Conservation (phyloP, 257 asterid species). For the Orobanche coerulescens region DNA sequence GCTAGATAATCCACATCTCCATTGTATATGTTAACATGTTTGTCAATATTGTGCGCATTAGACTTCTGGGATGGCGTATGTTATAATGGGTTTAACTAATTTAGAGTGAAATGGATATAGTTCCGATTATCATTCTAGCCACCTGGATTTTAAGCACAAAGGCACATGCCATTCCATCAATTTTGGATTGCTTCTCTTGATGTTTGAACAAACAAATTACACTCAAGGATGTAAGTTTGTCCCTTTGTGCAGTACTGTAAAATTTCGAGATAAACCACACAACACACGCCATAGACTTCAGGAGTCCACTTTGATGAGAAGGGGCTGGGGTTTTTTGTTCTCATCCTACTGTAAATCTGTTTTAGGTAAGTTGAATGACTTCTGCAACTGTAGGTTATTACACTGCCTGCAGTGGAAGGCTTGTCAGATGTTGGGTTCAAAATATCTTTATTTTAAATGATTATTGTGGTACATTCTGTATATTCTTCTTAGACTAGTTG, state of each 20-base stretch:
- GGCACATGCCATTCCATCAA: neutral
- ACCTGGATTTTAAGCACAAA: neutral
- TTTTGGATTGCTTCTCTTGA: neutral
- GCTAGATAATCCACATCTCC: neutral
- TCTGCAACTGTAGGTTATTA: too few relatives aligned
- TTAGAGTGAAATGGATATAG: neutral
- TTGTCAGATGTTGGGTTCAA: too few relatives aligned
- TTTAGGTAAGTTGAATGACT: too few relatives aligned
- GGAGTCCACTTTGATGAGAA: too few relatives aligned
- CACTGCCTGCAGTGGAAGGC: too few relatives aligned
- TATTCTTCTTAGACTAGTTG: too few relatives aligned
- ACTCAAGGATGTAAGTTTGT: neutral
- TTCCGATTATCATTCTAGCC: neutral
- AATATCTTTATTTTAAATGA: too few relatives aligned
- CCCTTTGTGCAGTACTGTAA: neutral
- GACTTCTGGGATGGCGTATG: neutral
- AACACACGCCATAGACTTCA: too few relatives aligned
- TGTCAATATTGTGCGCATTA: neutral
- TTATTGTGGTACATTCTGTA: too few relatives aligned
- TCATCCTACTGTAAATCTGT: too few relatives aligned
- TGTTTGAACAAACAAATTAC: neutral
- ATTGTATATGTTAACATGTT: neutral
- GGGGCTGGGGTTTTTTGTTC: too few relatives aligned
- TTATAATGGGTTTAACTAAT: neutral
- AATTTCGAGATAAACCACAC: too few relatives aligned